Base-by-base conservation (phyloP, 2,329 filamentous ascomycete genomes). In the Beauveria sp. region DNA sequence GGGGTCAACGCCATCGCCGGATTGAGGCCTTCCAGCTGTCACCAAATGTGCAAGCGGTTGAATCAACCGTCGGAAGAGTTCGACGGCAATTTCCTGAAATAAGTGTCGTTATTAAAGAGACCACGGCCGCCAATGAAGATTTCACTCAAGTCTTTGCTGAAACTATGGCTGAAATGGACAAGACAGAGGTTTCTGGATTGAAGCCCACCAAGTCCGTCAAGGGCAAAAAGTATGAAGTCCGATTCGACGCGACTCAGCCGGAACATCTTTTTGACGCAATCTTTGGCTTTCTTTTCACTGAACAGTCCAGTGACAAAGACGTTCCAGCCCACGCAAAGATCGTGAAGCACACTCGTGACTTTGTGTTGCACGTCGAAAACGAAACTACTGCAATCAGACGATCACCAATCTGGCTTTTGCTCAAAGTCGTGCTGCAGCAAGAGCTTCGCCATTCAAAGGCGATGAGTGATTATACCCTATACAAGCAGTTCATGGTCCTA, bases 401-500 rank as follows among this genome's bases (percentile, higher is more conserved):
- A 49, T 83, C 81, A 16, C 71, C 81, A 0, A 63, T 79, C 0
- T 86, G 81, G 81, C 70, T 86, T 0, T 67, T 85, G 0, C 52
- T 85, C 3, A 78, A 81, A 2, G 80, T 83, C 1, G 66, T 73
- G 0, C 61, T 83, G 3, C 80, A 85, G 61, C 60, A 70, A 2
- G 45, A 64, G 12, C 61, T 70, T n/a, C 50, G 60, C 12, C 7
- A 30, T 14, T 12, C 51, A 8, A 26, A 24, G 12, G 24, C 16
- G 0, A 3, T 34, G 0, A 16, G 64, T 30, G 46, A 54, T 16
- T 2, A 28, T 3, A 26, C 20, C 2, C 58, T 70, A 0, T 86
- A 84, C 70, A 86, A 86, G 62, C 62, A 66, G 0, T 80, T 81
- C 64, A 81, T 85, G 77, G 51, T 78, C 0, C 79, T 75, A 22